A percentile compares a stretch with the other conserved stretches of the same genome.
phyloP scores from a whole-genome alignment of 1,139 yeast genomes.

The Lodderomyces metapsilosis region DNA sequence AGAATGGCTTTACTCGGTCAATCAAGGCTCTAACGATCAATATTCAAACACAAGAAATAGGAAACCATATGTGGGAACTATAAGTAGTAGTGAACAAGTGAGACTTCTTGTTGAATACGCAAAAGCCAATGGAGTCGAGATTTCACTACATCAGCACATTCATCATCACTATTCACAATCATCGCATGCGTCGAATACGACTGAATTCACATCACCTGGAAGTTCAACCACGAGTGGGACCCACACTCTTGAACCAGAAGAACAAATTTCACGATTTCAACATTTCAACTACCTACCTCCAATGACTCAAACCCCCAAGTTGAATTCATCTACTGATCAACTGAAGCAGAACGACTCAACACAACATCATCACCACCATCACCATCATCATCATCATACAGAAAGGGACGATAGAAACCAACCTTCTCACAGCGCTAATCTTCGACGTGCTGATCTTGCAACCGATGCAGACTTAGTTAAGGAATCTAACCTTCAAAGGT shows the following conservation, averaged over 20 bases:
- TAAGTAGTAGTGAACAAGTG: slow-evolving; percentile 52
- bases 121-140: slow-evolving; percentile 53
- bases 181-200: neutral
- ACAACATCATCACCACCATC: slow-evolving; percentile 28
- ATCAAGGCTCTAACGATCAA: neutral
- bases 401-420: neutral
- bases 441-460: neutral
- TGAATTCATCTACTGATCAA: slow-evolving; percentile 55
- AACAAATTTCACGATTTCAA: slow-evolving; percentile 56
- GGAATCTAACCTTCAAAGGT: slow-evolving; percentile 41
- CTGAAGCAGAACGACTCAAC: slow-evolving; percentile 17
- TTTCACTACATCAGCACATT: slow-evolving; percentile 83
- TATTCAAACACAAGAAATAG: neutral
- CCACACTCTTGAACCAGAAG: slow-evolving; percentile 45
- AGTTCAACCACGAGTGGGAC: slow-evolving; percentile 1
- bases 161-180: slow-evolving; percentile 54
- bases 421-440: neutral
- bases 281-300: slow-evolving; percentile 77
- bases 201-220: slow-evolving; percentile 8
- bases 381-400: slow-evolving; percentile 22
- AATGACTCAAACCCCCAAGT: slow-evolving; percentile 65
- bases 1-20: slow-evolving; percentile 4
- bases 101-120: slow-evolving; percentile 63
- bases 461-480: neutral
- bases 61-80: slow-evolving; percentile 38